A percentile compares a stretch with the other conserved stretches of the same genome.
Conservation (phyloP, 352 stramenopile genomes). For the Phytophthora lateralis region DNA sequence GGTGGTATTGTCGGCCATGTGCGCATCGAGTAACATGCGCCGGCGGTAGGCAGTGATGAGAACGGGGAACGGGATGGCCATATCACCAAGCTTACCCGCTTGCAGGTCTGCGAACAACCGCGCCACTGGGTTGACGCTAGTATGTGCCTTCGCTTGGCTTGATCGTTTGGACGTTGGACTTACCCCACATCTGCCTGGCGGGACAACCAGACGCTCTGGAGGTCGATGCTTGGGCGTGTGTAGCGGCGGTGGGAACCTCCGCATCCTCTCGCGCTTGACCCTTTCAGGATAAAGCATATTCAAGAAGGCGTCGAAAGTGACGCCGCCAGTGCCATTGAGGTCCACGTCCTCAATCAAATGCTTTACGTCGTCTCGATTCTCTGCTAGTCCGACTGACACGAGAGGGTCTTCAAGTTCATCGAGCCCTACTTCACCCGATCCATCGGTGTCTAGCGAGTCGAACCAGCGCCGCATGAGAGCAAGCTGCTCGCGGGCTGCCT, state of each 20-base stretch:
- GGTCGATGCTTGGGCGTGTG: conserved; percentile 50
- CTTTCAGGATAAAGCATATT: conserved; percentile 70
- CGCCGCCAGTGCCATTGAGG: conserved; percentile 59
- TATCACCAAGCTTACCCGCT: conserved; percentile 75
- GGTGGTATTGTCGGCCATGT: conserved; percentile 75
- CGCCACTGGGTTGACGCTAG: conserved; percentile 60
- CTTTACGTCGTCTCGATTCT: conserved; percentile 74
- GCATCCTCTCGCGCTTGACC: conserved; percentile 37
- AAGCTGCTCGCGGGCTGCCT: conserved; percentile 69
- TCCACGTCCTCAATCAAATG: conserved; percentile 77
- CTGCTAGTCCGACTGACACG: conserved; percentile 84
- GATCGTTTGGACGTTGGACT: conserved; percentile 12
- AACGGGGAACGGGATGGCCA: conserved; percentile 74
- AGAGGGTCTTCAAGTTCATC: conserved; percentile 89
- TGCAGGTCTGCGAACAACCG: conserved; percentile 84
- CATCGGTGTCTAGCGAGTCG: conserved; percentile 85
- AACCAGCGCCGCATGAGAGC: conserved; percentile 84
- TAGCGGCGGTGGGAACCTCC: conserved; percentile 30
- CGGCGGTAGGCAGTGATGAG: conserved; percentile 81
- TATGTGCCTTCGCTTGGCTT: conserved; percentile 5
- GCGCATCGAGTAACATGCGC: conserved; percentile 81
- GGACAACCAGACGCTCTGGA: conserved; percentile 8
- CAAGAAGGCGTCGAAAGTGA: conserved; percentile 81
- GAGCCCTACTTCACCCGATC: conserved; percentile 78
- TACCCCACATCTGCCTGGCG: conserved; percentile 7